Base-by-base conservation (phyloP, 2,329 filamentous ascomycete genomes). In the Byssoonygena ceratinophila region DNA sequence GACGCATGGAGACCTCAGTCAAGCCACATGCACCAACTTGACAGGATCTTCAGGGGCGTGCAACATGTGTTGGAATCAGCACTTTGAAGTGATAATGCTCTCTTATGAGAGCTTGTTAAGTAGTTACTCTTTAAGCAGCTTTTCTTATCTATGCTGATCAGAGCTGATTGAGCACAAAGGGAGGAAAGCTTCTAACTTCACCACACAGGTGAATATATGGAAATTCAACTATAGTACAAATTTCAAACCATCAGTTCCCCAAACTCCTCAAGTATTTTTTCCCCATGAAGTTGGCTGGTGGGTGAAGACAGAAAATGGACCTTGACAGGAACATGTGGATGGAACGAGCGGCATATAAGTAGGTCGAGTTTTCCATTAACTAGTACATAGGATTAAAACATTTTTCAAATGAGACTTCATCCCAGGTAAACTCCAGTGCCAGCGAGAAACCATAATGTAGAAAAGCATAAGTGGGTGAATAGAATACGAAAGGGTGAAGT, bases 21-120 rank as follows among this genome's bases (percentile, higher is more conserved):
- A 31, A 45, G 36, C 41, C 41, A 31, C 41, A 45, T 27, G 41
- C 16, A 29, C 9, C n/a, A 45, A 45, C 25, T 18, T 29, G 25
- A 45, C 41, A 25, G 27, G 41, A 45, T 31, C 41, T 45, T 45
- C 41, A 45, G 41, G 41, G 41, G 23, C 41, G 27, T 45, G 41
- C 12, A 6, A 4, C 14, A 6, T 45, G 5, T 29, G 7, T 27
- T 45, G 41, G 41, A n/a, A 31, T 31, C 23, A 23, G 41, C 3
- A 31, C 22, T 16, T 31, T 12, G n/a, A n/a, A 18, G 12, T 16
- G 14, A 14, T 8, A 45, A 18, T 45, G n/a, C 4, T 18, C 36
- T 39, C 4, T 20, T 18, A 4, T 7, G 36, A 39, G 5, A 11
- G 36, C 36, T 20, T 39, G n/a, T 12, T 11, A 29, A 4, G n/a